Conservation (phyloP, 192 early-diverging fungal species). For the Haplosporangium gracile region DNA sequence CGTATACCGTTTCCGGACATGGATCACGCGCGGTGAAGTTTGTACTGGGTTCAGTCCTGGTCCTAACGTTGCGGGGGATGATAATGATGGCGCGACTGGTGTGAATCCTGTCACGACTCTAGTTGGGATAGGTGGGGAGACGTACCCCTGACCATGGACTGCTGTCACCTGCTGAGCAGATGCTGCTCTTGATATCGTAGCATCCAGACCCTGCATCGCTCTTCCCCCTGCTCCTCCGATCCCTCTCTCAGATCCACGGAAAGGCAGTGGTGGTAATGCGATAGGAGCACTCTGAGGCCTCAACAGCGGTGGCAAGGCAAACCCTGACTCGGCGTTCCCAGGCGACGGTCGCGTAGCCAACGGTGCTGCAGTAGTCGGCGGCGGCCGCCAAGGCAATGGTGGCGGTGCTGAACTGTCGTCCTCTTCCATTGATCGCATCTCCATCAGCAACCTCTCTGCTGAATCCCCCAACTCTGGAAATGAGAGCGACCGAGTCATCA, state of each 20-base stretch:
- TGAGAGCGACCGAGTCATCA: conserved; percentile 43
- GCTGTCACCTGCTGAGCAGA: neutral
- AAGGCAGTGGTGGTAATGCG: neutral
- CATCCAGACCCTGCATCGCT: neutral
- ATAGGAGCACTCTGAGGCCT: neutral
- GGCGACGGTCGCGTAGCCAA: neutral
- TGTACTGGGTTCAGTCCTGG: neutral
- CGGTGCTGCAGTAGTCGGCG: neutral
- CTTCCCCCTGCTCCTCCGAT: neutral
- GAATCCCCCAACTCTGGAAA: conserved; percentile 20
- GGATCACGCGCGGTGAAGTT: conserved; percentile 26
- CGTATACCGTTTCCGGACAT: conserved; percentile 61
- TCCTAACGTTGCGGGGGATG: neutral
- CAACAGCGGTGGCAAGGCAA: neutral
- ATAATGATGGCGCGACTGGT: neutral
- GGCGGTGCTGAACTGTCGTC: neutral
- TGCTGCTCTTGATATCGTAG: neutral
- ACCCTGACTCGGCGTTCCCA: neutral
- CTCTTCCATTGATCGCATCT: conserved; percentile 1
- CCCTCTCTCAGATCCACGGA: neutral
- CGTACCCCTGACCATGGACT: neutral
- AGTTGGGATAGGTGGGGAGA: neutral
- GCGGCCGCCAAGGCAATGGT: neutral
- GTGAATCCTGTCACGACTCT: conserved; percentile 2
- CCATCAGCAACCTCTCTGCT: conserved; percentile 29